Percentiles rank a stretch among this genome's conserved stretches.
Conservation (phyloP, 2,329 filamentous ascomycete genomes). For the Sporothrix pallida region DNA sequence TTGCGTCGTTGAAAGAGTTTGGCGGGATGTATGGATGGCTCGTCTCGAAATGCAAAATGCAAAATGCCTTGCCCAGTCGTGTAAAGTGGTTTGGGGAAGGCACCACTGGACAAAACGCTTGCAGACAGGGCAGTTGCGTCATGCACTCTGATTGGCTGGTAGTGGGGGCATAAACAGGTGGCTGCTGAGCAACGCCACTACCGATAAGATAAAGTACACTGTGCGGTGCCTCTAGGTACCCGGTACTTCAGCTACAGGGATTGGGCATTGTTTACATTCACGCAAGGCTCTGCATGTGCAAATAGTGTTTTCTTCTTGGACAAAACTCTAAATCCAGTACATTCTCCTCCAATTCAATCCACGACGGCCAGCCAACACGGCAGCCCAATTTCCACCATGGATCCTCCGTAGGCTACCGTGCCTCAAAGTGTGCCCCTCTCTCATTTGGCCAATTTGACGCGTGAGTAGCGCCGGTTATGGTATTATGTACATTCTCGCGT, state of each 20-base stretch:
- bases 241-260: background rate
- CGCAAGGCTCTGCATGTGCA: background rate
- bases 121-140: constrained; percentile 1
- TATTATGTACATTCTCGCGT: constrained; percentile 14
- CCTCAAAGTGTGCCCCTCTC: background rate
- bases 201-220: constrained; percentile 30
- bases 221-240: constrained; percentile 23
- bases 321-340: constrained; percentile 21
- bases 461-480: constrained; percentile 1
- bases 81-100: constrained; percentile 30
- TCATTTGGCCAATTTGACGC: background rate
- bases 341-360: background rate
- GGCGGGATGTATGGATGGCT: constrained; percentile 21
- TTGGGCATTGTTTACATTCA: constrained; percentile 25
- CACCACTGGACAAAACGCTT: background rate
- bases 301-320: background rate
- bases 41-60: background rate
- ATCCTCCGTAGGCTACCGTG: constrained; percentile 20
- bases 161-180: constrained; percentile 30
- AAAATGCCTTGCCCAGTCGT: constrained; percentile 3
- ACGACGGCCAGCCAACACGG: background rate
- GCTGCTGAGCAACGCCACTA: constrained; percentile 35
- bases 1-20: background rate
- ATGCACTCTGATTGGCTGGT: constrained; percentile 30
- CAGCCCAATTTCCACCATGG: background rate